Evolutionary conservation across 2,329 filamentous ascomycete species (phyloP), one percentile per base, ranked within the genome.

Genomic region (Albifimbria verrucaria): DNA sequence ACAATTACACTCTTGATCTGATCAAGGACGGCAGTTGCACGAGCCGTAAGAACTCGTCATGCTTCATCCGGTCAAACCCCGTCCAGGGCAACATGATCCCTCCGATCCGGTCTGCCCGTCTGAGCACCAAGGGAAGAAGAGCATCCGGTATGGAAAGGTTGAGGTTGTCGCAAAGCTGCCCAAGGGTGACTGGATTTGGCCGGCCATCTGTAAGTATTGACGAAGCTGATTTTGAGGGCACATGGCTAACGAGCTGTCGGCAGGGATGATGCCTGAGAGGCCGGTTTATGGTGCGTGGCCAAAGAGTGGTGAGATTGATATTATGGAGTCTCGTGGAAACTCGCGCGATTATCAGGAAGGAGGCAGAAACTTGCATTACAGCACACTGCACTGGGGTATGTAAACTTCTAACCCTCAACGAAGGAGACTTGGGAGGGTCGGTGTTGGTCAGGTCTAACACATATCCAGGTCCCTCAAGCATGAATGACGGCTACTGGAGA

Each of bases 101-200:
- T 21, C 78, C 79, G 0, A 73, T 81, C 7, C 70, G 75, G 12
- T 77, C 74, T 2, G 79, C 76, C 7, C 70, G 79, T 12, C 60
- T 82, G 10, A 74, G 69, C 42, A 81, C 78, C 9, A 71, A 53
- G 72, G 73, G 11, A 77, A 73, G 51, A 73, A 73, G 54, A 68
- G 67, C 12, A 75, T 81, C 57, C 69, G 63, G 39, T 81, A 80
- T 58, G 78, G 78, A 1, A 62, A 73, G 44, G 73, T 83, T 26
- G 80, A 83, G 59, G 77, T 83, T 7, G 72, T 75, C 3, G 80
- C 80, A 18, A 76, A 78, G 54, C 62, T 82, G 58, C 78, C 80
- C 7, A 65, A 64, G 28, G 79, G 80, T 4, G 77, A 82, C 60
- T 83, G 80, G 80, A 63, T 83, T 22, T 82, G 79, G 79, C 78